Evolutionary conservation across 257 asterid genomes (phyloP), one percentile per base, ranked within the genome.

Genomic region (Catharanthus roseus): DNA sequence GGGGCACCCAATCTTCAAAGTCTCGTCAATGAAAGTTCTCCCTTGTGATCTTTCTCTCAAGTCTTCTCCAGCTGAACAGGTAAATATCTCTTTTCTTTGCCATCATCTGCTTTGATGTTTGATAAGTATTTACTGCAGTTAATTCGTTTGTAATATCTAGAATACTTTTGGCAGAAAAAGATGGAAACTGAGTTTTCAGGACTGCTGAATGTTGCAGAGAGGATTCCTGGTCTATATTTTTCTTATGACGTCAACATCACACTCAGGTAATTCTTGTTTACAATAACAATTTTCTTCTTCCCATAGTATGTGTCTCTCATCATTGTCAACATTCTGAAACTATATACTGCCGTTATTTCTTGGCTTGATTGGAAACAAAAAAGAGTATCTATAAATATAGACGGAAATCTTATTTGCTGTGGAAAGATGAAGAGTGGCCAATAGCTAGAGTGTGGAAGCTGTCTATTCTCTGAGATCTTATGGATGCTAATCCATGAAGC

Each of bases 171-270:
- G 71, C 96, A 95, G 98, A 88, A 80, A 80, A 89, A 77, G 74
- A 85, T 78, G 92, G 97, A 91, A 85, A 82, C 81, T n/a, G 90
- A 91, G 84, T 77, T 91, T 78, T 74, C 84, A 19, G 84, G 83
- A 70, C 75, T 95, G 81, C 86, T 95, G 29, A 85, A 74, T 67
- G 76, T 87, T 77, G 92, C 89, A 71, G 89, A 91, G 88, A 78
- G 68, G 80, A 89, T 89, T 71, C 86, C 83, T 18, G 95, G 96
- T 61, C 90, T 95, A 57, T 91, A 82, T 79, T 90, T 95, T 83
- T 95, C 99, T 34, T 90, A 95, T 71, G 96, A 95, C 65, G 95
- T 88, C 72, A 91, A 95, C 79, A 85, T 95, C 82, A 91, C 97
- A 45, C 80, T 90, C 80, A 95, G 99, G 99, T 93, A 38, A 80